A percentile compares a stretch with the other conserved stretches of the same genome.
Evolutionary conservation across 345 rosid species (phyloP).

Genomic region (Corymbia maculata): DNA sequence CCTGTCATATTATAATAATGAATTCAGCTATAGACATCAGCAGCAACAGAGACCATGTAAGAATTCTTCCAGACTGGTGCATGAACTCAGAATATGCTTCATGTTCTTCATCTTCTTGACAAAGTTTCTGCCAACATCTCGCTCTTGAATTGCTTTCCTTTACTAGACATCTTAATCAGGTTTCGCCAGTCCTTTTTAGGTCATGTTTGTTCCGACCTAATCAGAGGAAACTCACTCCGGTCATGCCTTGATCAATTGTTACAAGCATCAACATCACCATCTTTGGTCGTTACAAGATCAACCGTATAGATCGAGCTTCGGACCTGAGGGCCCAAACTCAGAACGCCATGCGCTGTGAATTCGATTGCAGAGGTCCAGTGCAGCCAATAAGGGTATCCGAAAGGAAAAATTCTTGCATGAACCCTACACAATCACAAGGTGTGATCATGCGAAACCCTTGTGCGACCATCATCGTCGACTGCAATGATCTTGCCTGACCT

Average conservation of each 20-base stretch:
- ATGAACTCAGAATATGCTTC: background rate
- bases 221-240: too few species aligned
- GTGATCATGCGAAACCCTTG: background rate
- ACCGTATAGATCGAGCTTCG: rapidly evolving
- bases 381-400: background rate
- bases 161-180: too few species aligned
- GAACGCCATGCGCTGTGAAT: background rate
- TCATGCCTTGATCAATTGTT: too few species aligned
- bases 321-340: background rate
- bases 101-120: background rate
- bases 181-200: too few species aligned
- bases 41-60: background rate
- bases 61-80: background rate
- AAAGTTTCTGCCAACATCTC: background rate
- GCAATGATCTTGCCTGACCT: background rate
- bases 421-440: background rate
- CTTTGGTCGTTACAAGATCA: background rate
- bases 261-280: too few species aligned
- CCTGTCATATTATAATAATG: background rate
- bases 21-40: background rate
- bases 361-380: background rate
- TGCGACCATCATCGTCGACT: background rate
- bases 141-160: too few species aligned
- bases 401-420: background rate
- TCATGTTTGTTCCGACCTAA: too few species aligned